phyloP scores from a whole-genome alignment of 2,329 filamentous ascomycete genomes.

The Neofusicoccum sp. region DNA sequence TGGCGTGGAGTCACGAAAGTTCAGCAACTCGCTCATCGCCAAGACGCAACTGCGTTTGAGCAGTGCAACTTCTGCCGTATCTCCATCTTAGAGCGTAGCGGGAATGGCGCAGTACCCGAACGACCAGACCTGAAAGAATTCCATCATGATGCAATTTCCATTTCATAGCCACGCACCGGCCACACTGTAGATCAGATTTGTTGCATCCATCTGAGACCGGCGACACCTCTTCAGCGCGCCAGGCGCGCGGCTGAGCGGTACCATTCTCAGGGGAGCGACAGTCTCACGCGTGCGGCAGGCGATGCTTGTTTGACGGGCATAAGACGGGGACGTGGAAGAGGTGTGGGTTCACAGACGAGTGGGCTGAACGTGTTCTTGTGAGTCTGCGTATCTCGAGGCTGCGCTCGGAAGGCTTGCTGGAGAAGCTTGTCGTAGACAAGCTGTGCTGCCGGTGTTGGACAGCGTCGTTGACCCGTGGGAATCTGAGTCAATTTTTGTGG shows the following conservation, averaged over 20 bases:
- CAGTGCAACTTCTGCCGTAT: not conserved
- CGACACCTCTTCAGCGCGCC: not conserved
- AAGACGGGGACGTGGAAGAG: not conserved
- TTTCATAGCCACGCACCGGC: no score
- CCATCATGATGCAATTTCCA: no score
- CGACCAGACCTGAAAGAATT: not conserved
- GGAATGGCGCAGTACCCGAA: not conserved
- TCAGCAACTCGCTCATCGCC: no score
- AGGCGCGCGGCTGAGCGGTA: not conserved
- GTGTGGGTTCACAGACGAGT: not conserved
- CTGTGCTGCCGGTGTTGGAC: not conserved
- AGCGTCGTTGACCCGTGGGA: not conserved
- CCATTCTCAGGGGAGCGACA: not conserved
- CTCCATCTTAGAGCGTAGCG: not conserved
- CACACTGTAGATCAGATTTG: no score
- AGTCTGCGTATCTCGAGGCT: not conserved
- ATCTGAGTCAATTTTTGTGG: not conserved
- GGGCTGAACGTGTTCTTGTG: not conserved
- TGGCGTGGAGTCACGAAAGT: no score
- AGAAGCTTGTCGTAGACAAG: slow-evolving; percentile 12
- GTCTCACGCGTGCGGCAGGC: not conserved
- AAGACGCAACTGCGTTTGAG: no score
- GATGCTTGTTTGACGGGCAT: not conserved
- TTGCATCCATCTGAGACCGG: slow-evolving; percentile 6
- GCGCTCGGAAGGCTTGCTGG: not conserved